Evolutionary conservation across 2,329 filamentous ascomycete genomes (phyloP), one percentile per base, ranked within the genome.

Genomic region (Dactylella cylindrospora): DNA sequence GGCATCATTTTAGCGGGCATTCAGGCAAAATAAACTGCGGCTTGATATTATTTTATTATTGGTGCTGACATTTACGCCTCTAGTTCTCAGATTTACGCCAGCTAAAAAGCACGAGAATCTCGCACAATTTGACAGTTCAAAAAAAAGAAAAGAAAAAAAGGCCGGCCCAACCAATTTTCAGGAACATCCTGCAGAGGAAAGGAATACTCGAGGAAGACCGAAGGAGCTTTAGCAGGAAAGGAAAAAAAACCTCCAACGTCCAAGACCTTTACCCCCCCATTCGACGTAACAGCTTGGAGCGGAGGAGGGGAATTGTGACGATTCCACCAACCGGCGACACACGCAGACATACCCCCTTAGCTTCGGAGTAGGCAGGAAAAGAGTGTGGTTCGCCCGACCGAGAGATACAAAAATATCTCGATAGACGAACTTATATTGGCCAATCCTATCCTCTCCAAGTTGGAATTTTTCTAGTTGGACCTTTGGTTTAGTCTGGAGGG

Each of bases 51-150:
- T n/a, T n/a, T n/a, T n/a, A n/a, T n/a, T n/a, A n/a, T n/a, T n/a
- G n/a, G n/a, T n/a, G n/a, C n/a, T n/a, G n/a, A n/a, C n/a, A n/a
- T 15, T 23, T 26, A n/a, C 26, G 15, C n/a, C 38, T 32, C 2
- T 31, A 28, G 20, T 9, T 38, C 12, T 23, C 40, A 3, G 10
- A 43, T 57, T 57, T 44, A 57, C 44, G 52, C 52, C 41, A 20
- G 6, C 52, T 25, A 22, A 44, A 35, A 57, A 57, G 20, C 50
- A 57, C 52, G 52, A 43, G 44, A 44, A 50, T 44, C 49, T 57
- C 52, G 52, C 52, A n/a, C n/a, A n/a, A n/a, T n/a, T n/a, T n/a
- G n/a, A n/a, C n/a, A n/a, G n/a, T n/a, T n/a, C n/a, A n/a, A n/a
- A n/a, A n/a, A n/a, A n/a, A n/a, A n/a, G n/a, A n/a, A n/a, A n/a